These are phyloP conservation scores for Trichoderma arundinaceum DNA, from an alignment of 2,329 filamentous ascomycete species.

Conservation along the genomic window DNA sequence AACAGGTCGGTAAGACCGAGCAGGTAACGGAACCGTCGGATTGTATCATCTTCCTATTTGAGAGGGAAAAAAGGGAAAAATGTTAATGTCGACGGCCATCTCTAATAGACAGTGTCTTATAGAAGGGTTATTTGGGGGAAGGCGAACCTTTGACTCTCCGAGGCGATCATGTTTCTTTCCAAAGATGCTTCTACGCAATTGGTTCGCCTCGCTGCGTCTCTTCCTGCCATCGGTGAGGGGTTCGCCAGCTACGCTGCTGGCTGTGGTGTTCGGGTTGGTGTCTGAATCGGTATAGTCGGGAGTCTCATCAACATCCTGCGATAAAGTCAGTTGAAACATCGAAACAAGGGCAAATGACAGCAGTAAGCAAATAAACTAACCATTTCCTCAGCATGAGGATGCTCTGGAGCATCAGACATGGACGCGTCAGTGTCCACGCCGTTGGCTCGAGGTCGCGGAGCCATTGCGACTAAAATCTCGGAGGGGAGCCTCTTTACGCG, in stretches of 20 bases:
- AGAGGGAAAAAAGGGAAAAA: neutral
- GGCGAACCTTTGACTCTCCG: slow-evolving; percentile 83
- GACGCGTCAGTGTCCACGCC: slow-evolving; percentile 66
- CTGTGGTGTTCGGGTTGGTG: slow-evolving; percentile 71
- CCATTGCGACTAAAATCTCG: slow-evolving; percentile 51
- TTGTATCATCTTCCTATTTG: slow-evolving; percentile 85
- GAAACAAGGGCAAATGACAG: neutral
- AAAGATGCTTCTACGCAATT: slow-evolving; percentile 88
- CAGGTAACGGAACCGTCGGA: slow-evolving; percentile 91
- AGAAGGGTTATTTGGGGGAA: neutral
- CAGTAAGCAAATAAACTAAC: slow-evolving; percentile 44
- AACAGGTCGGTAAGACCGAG: slow-evolving; percentile 95
- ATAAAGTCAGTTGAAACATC: slow-evolving; percentile 3
- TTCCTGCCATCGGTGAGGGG: slow-evolving; percentile 76
- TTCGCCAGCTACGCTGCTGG: slow-evolving; percentile 87
- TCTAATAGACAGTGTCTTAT: neutral
- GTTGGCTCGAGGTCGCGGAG: slow-evolving; percentile 59
- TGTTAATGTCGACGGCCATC: neutral
- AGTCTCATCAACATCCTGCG: slow-evolving; percentile 67
- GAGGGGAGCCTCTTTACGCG: slow-evolving; percentile 58
- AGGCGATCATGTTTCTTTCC: slow-evolving; percentile 93
- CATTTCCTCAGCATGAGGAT: slow-evolving; percentile 55
- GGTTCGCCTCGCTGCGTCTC: slow-evolving; percentile 83
- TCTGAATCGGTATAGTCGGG: slow-evolving; percentile 71
- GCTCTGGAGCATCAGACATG: slow-evolving; percentile 64